Base-by-base conservation (phyloP, 106 monocot genomes). In the Phalaenopsis equestris region DNA sequence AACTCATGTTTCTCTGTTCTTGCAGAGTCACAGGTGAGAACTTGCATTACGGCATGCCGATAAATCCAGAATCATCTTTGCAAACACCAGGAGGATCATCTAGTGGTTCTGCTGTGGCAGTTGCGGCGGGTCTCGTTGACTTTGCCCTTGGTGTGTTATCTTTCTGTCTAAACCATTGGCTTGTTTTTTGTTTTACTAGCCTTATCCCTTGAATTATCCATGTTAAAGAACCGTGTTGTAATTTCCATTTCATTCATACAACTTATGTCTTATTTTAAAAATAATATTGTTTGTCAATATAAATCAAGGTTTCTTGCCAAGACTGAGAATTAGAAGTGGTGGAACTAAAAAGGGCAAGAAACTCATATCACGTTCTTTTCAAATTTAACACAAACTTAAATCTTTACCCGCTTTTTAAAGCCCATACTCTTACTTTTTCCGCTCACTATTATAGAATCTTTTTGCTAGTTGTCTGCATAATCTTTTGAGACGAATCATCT, bases 81-180 rank as follows among this genome's bases (percentile, higher is more conserved):
- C 79, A 88, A n/a, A 72, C 89, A 19, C 85, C 97, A 56, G 97
- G 97, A 55, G 97, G 97, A 80, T 94, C 97, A 73, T 89, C 90
- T 55, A 91, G 97, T 89, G 97, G 94, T 41, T 85, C 97, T 86
- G 89, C 92, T 67, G 97, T 94, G 30, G 92, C 94, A 55, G 97
- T 98, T 92, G 92, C 97, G 55, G 88, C 90, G 64, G 79, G 88
- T 58, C 92, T 98, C 30, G 89, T 94, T 77, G 92, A 94, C 83
- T 94, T 98, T 87, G 85, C 97, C 65, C 88, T 98, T 68, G 94
- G 94, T 98, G 87, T 72, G 72, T 42, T 37, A 38, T 11, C 8
- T 82, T 70, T 23, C 14, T 38, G 38, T 70, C 39, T 70, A 70
- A 39, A 70, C 70, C 70, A 70, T 70, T 70, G 2, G 70, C 14